A percentile compares a stretch with the other conserved stretches of the same genome.
Conservation (phyloP, 2,329 filamentous ascomycete species). For the Paradendryphiella salina region DNA sequence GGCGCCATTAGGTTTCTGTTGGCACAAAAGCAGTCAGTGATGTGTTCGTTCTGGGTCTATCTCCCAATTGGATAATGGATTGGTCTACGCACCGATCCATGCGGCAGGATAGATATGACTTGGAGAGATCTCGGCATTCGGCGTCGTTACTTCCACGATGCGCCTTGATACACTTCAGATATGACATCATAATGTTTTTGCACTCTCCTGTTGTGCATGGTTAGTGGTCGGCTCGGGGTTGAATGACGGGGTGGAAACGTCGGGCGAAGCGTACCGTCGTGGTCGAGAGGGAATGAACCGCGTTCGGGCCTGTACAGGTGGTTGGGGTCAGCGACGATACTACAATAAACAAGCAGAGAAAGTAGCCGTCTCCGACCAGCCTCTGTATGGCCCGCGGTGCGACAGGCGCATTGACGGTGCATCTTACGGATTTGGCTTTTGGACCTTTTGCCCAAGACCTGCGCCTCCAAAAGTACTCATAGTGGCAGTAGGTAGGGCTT, state of each 20-base stretch:
- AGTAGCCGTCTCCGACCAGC: not conserved
- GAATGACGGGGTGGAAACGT: not conserved
- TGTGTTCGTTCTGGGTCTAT: conserved; percentile 8
- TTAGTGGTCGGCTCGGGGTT: too few relatives aligned
- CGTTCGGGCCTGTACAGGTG: conserved; percentile 71
- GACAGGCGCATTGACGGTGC: not conserved
- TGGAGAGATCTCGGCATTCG: conserved; percentile 82
- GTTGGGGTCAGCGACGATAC: conserved; percentile 9
- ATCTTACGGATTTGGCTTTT: conserved; percentile 71
- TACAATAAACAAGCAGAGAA: accelerated
- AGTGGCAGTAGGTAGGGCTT: not conserved
- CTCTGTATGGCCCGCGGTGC: not conserved
- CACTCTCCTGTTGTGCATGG: conserved; percentile 71
- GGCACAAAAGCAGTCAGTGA: conserved; percentile 25
- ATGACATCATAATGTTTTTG: conserved; percentile 82
- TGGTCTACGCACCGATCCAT: conserved; percentile 79
- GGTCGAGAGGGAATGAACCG: conserved; percentile 94
- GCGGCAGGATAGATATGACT: conserved; percentile 84
- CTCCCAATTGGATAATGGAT: not conserved
- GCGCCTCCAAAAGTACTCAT: conserved; percentile 73
- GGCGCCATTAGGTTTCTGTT: conserved; percentile 86
- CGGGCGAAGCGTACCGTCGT: conserved; percentile 65
- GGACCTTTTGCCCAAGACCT: conserved; percentile 64
- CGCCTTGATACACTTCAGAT: conserved; percentile 84
- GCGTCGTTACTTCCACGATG: conserved; percentile 82